Evolutionary conservation across 306 rosid species (phyloP), one percentile per base, ranked within the genome.

Genomic region (Carpinus fangiana): DNA sequence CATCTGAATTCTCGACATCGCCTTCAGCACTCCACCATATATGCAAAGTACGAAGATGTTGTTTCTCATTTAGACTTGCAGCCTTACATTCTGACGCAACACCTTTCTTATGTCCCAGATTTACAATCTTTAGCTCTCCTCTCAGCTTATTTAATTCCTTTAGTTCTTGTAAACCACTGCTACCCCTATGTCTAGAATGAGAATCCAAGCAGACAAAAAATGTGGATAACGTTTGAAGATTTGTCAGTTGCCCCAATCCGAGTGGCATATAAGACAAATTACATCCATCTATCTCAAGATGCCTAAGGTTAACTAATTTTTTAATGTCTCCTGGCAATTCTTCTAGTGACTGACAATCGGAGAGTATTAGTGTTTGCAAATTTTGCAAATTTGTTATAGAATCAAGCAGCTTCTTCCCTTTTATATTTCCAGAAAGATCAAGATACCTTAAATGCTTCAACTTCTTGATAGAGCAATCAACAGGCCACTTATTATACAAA

Each of bases 321-420:
- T 12, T 2, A 2, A 82, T n/a, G 14, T 77, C 41, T 28, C 74
- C 56, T 0, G 85, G 82, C 50, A 77, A 26, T 38, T 77, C 72
- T 60, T 56, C n/a, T 41, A 82, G 73, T 4, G 0, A 0, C 9
- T 5, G 4, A 38, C 85, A 82, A 0, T 23, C 16, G 12, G 82
- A 70, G n/a, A 47, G 34, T 47, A 4, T 47, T 14, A 70, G 38
- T 8, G 74, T 70, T 6, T 21, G 74, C 74, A 70, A 70, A 12
- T 70, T 46, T 1, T 46, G 57, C 36, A 70, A 34, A 8, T 17
- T 70, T 1, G 74, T 70, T 8, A 26, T 12, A 43, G 74, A 48
- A 20, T 3, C 18, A 1, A 20, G 56, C 0, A 70, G 38, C 38
- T 46, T 46, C 36, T 70, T 10, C 5, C 47, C 18, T 2, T 0